Evolutionary conservation across 352 stramenopile species (phyloP).

Genomic region (Blastocystis sp.): DNA sequence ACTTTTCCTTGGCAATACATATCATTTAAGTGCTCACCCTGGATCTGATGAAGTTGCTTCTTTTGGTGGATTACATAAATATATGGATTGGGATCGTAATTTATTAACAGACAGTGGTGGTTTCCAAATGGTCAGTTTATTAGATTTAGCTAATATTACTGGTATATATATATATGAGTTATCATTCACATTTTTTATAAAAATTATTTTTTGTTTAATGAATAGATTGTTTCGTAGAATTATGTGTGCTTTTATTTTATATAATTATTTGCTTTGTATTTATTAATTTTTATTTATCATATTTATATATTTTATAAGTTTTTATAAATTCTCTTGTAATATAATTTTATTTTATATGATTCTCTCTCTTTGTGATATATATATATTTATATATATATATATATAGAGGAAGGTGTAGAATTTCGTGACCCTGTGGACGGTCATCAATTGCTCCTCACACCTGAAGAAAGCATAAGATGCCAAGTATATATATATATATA

Average conservation of each 20-base stretch:
- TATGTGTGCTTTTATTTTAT: too few relatives aligned
- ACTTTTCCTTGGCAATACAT: constrained; percentile 84
- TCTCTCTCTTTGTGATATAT: too few relatives aligned
- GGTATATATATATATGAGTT: constrained; percentile 46
- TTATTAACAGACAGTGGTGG: constrained; percentile 85
- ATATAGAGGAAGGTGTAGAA: constrained; percentile 60
- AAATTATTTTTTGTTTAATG: too few relatives aligned
- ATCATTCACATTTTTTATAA: too few relatives aligned
- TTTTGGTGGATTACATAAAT: constrained; percentile 74
- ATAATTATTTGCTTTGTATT: too few relatives aligned
- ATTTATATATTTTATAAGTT: too few relatives aligned
- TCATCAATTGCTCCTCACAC: constrained; percentile 69
- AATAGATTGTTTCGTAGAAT: too few relatives aligned
- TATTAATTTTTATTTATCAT: neutral
- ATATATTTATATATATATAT: too few relatives aligned
- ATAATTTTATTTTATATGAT: too few relatives aligned
- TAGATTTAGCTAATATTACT: constrained; percentile 75
- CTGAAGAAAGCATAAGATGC: constrained; percentile 57
- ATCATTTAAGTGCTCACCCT: constrained; percentile 77
- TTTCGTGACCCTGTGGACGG: constrained; percentile 71
- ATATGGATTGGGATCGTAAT: constrained; percentile 74
- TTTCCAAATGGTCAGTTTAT: constrained; percentile 90
- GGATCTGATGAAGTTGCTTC: constrained; percentile 57
- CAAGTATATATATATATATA: too few relatives aligned
- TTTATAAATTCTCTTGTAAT: too few relatives aligned